Conservation (phyloP, 208 protist species). For the Trypanosoma scelopori region DNA sequence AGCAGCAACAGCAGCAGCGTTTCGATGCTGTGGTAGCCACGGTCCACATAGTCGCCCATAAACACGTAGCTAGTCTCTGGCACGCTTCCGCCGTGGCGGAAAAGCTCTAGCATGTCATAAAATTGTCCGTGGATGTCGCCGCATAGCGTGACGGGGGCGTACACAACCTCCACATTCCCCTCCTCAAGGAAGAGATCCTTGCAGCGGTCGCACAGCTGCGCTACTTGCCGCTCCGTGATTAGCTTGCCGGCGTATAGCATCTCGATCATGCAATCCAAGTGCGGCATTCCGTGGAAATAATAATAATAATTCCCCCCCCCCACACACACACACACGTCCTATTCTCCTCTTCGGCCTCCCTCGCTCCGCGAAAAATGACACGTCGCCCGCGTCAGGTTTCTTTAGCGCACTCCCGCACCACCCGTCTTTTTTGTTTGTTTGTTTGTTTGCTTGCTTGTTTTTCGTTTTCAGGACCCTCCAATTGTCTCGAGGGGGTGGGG, state of each 20-base stretch:
- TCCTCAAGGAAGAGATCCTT: constrained; percentile 91
- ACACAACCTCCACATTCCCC: constrained; percentile 95
- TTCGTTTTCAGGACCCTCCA: no score
- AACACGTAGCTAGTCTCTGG: constrained; percentile 88
- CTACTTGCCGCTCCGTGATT: constrained; percentile 88
- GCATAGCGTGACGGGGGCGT: constrained; percentile 97
- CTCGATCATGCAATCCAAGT: constrained; percentile 70
- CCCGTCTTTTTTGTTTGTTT: no score
- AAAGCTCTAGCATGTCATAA: constrained; percentile 97
- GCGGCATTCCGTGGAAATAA: constrained; percentile 14
- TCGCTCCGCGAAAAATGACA: no score
- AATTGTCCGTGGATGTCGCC: constrained; percentile 99
- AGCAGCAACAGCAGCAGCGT: constrained; percentile 90
- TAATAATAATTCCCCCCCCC: no score
- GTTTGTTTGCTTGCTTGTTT: no score
- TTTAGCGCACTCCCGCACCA: no score
- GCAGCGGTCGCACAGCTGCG: constrained; percentile 85
- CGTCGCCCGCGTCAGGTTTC: no score
- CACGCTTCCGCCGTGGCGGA: constrained; percentile 92
- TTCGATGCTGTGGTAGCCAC: constrained; percentile 79
- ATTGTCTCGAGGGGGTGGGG: no score
- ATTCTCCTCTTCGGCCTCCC: no score
- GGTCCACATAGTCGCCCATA: constrained; percentile 78
- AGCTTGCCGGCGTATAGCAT: constrained; percentile 91
- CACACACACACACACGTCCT: no score